These are phyloP conservation scores for Fusarium falciforme DNA, from an alignment of 2,329 filamentous ascomycete genomes.

Conservation along the genomic window DNA sequence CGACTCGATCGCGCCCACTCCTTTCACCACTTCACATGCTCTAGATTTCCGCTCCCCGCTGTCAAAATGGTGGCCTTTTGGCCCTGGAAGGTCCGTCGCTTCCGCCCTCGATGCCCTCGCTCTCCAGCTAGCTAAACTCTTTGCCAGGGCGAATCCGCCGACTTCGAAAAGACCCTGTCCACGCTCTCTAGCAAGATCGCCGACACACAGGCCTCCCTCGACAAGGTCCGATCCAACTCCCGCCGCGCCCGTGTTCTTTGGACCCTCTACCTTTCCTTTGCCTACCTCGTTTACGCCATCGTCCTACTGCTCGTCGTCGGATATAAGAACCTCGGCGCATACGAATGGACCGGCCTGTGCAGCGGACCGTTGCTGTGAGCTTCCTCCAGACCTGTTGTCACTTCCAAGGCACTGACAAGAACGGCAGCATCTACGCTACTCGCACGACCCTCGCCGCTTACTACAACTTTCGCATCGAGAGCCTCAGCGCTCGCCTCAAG, in stretches of 20 bases:
- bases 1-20: background rate
- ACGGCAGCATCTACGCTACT: slow-evolving; percentile 79
- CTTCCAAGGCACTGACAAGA: slow-evolving; percentile 23
- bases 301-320: slow-evolving; percentile 88
- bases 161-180: slow-evolving; percentile 92
- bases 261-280: slow-evolving; percentile 91
- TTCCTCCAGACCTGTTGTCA: background rate
- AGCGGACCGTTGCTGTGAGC: slow-evolving; percentile 82
- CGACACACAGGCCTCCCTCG: slow-evolving; percentile 77
- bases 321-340: slow-evolving; percentile 78
- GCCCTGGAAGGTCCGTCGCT: slow-evolving; percentile 78
- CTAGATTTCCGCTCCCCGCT: slow-evolving; percentile 8
- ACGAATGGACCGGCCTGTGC: slow-evolving; percentile 82
- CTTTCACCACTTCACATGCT: slow-evolving; percentile 17
- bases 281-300: slow-evolving; percentile 87
- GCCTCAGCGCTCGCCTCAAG: slow-evolving; percentile 75
- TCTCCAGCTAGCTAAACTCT: slow-evolving; percentile 1
- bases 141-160: slow-evolving; percentile 78
- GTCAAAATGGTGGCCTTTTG: slow-evolving; percentile 81
- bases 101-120: background rate
- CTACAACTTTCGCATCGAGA: slow-evolving; percentile 85
- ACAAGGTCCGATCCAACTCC: slow-evolving; percentile 76
- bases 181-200: slow-evolving; percentile 85
- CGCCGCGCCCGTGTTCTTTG: slow-evolving; percentile 85
- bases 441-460: slow-evolving; percentile 74